These are phyloP conservation scores for Suillus lakei DNA, from an alignment of 768 basidiomycete genomes.

Conservation along the genomic window DNA sequence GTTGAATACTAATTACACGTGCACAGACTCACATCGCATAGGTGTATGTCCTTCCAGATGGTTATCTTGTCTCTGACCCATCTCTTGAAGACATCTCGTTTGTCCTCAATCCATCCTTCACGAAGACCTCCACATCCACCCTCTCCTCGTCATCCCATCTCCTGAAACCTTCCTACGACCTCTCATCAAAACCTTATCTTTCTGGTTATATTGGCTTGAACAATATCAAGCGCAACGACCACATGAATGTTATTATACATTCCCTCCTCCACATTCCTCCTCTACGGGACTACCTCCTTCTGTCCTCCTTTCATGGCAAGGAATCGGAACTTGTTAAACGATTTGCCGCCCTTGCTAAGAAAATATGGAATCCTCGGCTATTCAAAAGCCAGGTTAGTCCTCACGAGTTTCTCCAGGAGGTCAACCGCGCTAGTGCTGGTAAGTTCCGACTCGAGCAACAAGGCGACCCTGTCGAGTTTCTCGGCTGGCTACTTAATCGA, in stretches of 20 bases:
- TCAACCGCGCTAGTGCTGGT: conserved; percentile 84
- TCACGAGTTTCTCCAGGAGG: conserved; percentile 99
- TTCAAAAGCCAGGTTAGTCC: conserved; percentile 99
- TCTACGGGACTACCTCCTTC: conserved; percentile 84
- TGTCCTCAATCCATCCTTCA: conserved; percentile 90
- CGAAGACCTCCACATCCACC: conserved; percentile 53
- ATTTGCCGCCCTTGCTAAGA: conserved; percentile 86
- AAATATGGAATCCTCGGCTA: conserved; percentile 93
- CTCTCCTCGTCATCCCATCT: conserved; percentile 64
- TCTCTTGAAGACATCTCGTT: conserved; percentile 94
- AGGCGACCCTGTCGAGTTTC: conserved; percentile 95
- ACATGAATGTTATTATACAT: conserved; percentile 97
- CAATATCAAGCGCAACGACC: conserved; percentile 97
- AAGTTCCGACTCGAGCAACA: conserved; percentile 93
- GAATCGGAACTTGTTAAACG: conserved; percentile 88
- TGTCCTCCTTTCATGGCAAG: conserved; percentile 74
- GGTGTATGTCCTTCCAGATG: conserved; percentile 98
- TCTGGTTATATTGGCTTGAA: conserved; percentile 97
- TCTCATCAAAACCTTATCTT: conserved; percentile 78
- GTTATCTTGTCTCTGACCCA: conserved; percentile 95
- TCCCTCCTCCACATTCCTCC: conserved; percentile 90
- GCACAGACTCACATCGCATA: conserved; percentile 32
- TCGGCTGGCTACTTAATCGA: conserved; percentile 93
- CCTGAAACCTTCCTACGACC: conserved; percentile 82
- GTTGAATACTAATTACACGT: conserved; percentile 4